Base-by-base conservation (phyloP, 176 grass and related monocot species). In the Phoenix dactylifera region DNA sequence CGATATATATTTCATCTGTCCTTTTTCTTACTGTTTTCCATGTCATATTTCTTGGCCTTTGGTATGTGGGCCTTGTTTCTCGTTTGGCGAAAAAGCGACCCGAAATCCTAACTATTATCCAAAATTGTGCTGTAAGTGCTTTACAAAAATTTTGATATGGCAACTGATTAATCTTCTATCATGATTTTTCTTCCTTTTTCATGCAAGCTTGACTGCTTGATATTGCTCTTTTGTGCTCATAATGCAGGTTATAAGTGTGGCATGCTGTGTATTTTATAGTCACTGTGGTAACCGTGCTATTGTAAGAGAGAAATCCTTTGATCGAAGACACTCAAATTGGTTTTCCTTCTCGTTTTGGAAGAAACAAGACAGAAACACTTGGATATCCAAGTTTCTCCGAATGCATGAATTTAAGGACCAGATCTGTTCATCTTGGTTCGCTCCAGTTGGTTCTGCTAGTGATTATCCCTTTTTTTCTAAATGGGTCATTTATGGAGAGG, bases 401-500 rank as follows among this genome's bases (percentile, higher is more conserved):
- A 91, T 97, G 80, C 78, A 97, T 54, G 83, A 97, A 64, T 88
- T 88, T 55, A 97, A 97, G 72, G 92, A 97, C 55, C 92, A 97
- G 72, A 84, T 97, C 58, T 97, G 92, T 62, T 91, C 84, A 4
- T 85, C 87, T 74, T 97, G 92, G 92, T 97, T 97, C 73, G 92
- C 87, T 6, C 84, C 92, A 1, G 92, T 97, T 70, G 92, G 92
- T 16, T 88, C 84, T 78, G 92, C 92, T 65, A 88, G 68, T 49
- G 92, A 97, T 62, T 97, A 97, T 67, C 87, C 92, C 29, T 84
- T 97, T 60, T 76, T 90, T 60, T 91, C 92, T 59, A 97, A 97
- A 82, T 97, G 92, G 92, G 92, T 75, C 26, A 81, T 97, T 72
- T 97, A 97, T 78, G 92, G 87, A 54, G 87, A 97, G 86, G 92